Percentiles rank a stretch among this genome's conserved stretches.
Conservation (phyloP, 371 early-diverging fungal genomes). For the Mucor plumbeus region DNA sequence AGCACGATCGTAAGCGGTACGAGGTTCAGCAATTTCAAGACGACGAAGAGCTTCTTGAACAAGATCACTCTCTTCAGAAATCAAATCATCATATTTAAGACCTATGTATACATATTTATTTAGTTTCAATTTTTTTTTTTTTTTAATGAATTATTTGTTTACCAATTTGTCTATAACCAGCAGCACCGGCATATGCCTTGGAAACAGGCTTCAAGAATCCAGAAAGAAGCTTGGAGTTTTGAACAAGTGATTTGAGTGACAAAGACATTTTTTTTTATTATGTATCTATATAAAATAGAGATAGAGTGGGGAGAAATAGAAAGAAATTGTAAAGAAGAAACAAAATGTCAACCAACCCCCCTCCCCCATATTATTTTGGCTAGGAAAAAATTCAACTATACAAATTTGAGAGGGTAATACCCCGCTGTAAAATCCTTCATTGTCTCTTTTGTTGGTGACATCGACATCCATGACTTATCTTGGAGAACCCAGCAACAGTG, state of each 20-base stretch:
- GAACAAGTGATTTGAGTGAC: constrained; percentile 57
- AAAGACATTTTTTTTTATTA: constrained; percentile 37
- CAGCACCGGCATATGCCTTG: constrained; percentile 72
- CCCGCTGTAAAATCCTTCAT: constrained; percentile 5
- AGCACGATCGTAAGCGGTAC: constrained; percentile 76
- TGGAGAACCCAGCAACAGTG: too few relatives aligned
- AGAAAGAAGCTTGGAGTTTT: constrained; percentile 66
- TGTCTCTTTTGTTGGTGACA: background rate
- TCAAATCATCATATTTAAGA: constrained; percentile 90
- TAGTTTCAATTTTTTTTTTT: background rate
- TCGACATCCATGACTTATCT: background rate
- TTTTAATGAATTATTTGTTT: constrained; percentile 16
- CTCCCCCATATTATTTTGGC: constrained; percentile 11
- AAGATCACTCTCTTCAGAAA: constrained; percentile 84
- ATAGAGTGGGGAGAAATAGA: constrained; percentile 30
- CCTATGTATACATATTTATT: constrained; percentile 53
- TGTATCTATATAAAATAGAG: constrained; percentile 18
- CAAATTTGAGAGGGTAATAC: background rate
- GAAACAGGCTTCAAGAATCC: constrained; percentile 74
- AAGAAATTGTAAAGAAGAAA: constrained; percentile 10
- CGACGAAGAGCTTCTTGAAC: constrained; percentile 90
- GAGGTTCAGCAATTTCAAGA: constrained; percentile 66
- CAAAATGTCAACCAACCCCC: constrained; percentile 6
- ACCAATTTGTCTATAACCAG: constrained; percentile 85
- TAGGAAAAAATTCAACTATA: background rate